Conservation (phyloP, 2,329 filamentous ascomycete species). For the Exophiala oligosperma region DNA sequence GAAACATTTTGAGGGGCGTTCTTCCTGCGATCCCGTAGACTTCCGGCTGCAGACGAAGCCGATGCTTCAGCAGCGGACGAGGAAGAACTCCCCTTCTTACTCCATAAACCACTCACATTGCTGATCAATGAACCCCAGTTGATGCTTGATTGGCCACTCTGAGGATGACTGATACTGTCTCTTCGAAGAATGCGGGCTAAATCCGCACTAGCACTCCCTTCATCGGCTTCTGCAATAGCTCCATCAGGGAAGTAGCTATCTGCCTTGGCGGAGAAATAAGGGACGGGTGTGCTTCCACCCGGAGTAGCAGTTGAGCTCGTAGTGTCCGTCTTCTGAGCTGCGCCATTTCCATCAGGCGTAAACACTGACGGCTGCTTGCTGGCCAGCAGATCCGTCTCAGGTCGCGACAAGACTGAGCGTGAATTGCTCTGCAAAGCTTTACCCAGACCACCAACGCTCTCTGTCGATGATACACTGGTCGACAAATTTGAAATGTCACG, state of each 20-base stretch:
- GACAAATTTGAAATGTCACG: conserved; percentile 31
- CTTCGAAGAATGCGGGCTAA: conserved; percentile 55
- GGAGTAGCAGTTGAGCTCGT: conserved; percentile 55
- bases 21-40: conserved; percentile 15
- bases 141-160: conserved; percentile 49
- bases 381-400: neutral
- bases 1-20: conserved; percentile 16
- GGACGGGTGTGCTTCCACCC: conserved; percentile 50
- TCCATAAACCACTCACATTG: conserved; percentile 50
- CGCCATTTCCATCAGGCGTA: conserved; percentile 47
- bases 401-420: conserved; percentile 2
- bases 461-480: conserved; percentile 46
- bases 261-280: conserved; percentile 48
- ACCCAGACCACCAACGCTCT: conserved; percentile 34
- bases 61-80: conserved; percentile 37
- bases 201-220: conserved; percentile 55
- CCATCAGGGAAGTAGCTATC: conserved; percentile 28
- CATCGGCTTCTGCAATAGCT: conserved; percentile 33
- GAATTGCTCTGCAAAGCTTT: conserved; percentile 9
- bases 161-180: conserved; percentile 51
- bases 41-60: conserved; percentile 27
- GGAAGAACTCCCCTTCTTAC: conserved; percentile 49
- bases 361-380: conserved; percentile 33
- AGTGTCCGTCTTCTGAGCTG: conserved; percentile 46
- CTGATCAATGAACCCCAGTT: conserved; percentile 60